Base-by-base conservation (phyloP, 1,284 basidiomycete genomes). In the Leccinum glutinopallens region DNA sequence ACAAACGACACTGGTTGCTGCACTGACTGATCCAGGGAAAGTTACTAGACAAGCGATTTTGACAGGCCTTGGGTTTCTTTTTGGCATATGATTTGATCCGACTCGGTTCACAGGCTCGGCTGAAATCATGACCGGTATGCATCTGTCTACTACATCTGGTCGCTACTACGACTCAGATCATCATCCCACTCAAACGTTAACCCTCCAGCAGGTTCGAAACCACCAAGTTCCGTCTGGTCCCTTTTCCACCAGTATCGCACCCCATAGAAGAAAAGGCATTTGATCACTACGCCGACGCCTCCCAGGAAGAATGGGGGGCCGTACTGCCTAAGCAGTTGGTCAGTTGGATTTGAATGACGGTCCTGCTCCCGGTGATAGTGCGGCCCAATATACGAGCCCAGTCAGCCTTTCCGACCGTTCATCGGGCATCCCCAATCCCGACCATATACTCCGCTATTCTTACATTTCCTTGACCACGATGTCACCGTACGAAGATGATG, bases 351-450 rank as follows among this genome's bases (percentile, higher is more conserved):
- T 91, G 85, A 63, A 98, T 84, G 32, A 98, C 93, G 4, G 80
- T 81, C 58, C 87, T 87, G 25, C 81, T 80, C 13, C 84, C 84
- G 5, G 84, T 86, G 37, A 91, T 94, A 12, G 92, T 89, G 58
- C 94, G 84, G 10, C 97, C 81, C 13, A 92, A 74, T 2, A 98
- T 87, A 29, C 83, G 83, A 12, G 95, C 96, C 80, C 88, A 92
- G 73, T 95, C 91, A 51, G 81, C 81, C 59, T 83, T 81, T 13
- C 86, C 88, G 46, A 88, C 81, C 9, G 86, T 87, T 8, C 94
- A 94, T 12, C 94, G 82, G 2, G 95, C 94, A 58, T 90, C 91
- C 77, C 91, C 90, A 75, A 98, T 95, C 6, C 97, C 96, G n/a
- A 97, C 89, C 58, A 95, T 79, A 76, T 87, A 93, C 64, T 80